Conservation (phyloP, 306 rosid species). For the Quercus glauca region DNA sequence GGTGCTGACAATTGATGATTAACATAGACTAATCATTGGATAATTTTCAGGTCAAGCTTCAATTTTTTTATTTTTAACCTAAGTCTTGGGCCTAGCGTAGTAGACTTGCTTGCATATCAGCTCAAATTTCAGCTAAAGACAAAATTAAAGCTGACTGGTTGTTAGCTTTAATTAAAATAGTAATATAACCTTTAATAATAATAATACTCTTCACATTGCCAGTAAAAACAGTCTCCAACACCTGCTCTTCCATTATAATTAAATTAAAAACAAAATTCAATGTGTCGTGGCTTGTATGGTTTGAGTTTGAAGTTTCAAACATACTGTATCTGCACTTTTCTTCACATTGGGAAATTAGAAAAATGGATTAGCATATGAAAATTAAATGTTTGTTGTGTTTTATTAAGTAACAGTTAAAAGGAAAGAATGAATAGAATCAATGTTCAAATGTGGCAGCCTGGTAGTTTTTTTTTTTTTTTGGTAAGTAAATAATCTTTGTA, state of each 20-base stretch:
- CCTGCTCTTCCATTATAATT: conserved; percentile 22
- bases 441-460: background rate
- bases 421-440: background rate
- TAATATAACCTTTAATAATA: background rate
- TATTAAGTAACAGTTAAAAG: background rate
- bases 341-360: background rate
- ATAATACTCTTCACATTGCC: background rate
- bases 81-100: background rate
- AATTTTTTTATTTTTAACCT: background rate
- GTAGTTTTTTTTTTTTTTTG: background rate
- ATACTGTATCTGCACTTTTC: too few relatives aligned
- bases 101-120: background rate
- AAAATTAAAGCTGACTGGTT: background rate
- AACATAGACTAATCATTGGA: too few relatives aligned
- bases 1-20: too few relatives aligned
- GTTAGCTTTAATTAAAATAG: background rate
- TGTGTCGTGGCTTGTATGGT: conserved; percentile 27
- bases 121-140: background rate
- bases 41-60: background rate
- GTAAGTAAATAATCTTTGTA: too few relatives aligned
- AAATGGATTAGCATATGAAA: background rate
- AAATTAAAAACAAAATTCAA: background rate
- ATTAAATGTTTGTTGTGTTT: background rate
- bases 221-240: conserved; percentile 11
- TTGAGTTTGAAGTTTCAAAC: conserved; percentile 6